These are phyloP conservation scores for Protostelium mycophagum DNA, from an alignment of 78 protist species.

Conservation along the genomic window DNA sequence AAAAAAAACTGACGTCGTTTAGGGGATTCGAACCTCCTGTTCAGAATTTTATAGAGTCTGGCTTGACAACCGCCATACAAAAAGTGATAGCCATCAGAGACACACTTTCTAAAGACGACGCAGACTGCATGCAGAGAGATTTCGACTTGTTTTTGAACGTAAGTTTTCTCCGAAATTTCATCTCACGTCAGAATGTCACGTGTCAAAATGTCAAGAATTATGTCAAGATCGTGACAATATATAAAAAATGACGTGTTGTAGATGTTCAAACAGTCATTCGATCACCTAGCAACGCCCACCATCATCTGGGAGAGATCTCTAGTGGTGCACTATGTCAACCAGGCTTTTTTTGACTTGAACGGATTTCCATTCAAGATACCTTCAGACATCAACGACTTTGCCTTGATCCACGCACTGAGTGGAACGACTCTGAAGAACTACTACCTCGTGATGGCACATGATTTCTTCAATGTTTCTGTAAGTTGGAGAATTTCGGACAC, in stretches of 20 bases:
- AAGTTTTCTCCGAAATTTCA: not conserved
- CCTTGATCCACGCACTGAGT: not conserved
- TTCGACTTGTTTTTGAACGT: not conserved
- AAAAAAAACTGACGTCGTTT: not conserved
- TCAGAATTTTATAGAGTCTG: not conserved
- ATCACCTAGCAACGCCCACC: not conserved
- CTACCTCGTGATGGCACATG: not conserved
- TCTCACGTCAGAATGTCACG: no score
- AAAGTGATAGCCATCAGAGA: not conserved
- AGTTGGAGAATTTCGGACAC: no score
- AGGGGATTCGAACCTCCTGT: not conserved
- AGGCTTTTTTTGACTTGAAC: not conserved
- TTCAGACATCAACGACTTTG: not conserved
- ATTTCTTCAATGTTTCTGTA: not conserved
- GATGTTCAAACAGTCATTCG: slow-evolving; percentile 1
- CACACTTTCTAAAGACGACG: not conserved
- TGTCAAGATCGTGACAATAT: no score
- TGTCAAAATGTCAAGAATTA: no score
- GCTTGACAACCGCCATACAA: not conserved
- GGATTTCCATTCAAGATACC: not conserved
- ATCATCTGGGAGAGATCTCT: not conserved
- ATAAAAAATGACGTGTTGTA: no score
- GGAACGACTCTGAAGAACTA: not conserved
- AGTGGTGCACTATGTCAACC: not conserved
- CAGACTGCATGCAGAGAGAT: not conserved